Base-by-base conservation (phyloP, 768 basidiomycete species). In the Tricholoma flavovirens region DNA sequence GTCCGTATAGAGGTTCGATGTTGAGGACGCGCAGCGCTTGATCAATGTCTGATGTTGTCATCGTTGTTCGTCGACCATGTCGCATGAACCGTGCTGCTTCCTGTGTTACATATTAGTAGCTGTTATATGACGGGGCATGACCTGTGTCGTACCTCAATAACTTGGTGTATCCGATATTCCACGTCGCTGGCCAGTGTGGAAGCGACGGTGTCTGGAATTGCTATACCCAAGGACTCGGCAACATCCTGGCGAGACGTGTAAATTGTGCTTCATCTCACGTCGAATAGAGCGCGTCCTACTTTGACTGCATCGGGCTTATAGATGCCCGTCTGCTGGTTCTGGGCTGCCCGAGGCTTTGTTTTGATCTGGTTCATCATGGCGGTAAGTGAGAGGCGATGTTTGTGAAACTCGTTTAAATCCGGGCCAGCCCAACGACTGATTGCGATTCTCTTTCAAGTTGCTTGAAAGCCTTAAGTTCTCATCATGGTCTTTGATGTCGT, bases 61-160 rank as follows among this genome's bases (percentile, higher is more conserved):
- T 98, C 51, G 96, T 89, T n/a, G 89, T 93, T 54, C 97, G 79
- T 56, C 90, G 84, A 5, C 90, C 90, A 70, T 98, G 94, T 21
- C 93, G 83, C 91, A 96, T 97, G 72, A 96, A 99, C 51, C 95
- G 88, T 22, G 93, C 86, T 8, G 96, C 93, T 81, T 98, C 96
- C 88, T 95, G 73, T 40, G 52, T 9, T 9, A 4, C 9, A 42
- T 60, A 4, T 49, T 6, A 15, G 14, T 10, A 17, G 26, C 17
- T 3, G 12, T 1, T 10, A 2, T 17, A 49, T 10, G 1, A 1
- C 14, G 15, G 9, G n/a, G 6, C 17, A 17, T 10, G 11, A 2
- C 14, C 12, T 15, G 22, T 6, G 1, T 4, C 24, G 4, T 45
- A 92, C 93, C 82, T 97, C 92, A 62, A 96, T 81, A 40, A 98